phyloP scores from a whole-genome alignment of 192 early-diverging fungal genomes.

The Coemansia sp. region DNA sequence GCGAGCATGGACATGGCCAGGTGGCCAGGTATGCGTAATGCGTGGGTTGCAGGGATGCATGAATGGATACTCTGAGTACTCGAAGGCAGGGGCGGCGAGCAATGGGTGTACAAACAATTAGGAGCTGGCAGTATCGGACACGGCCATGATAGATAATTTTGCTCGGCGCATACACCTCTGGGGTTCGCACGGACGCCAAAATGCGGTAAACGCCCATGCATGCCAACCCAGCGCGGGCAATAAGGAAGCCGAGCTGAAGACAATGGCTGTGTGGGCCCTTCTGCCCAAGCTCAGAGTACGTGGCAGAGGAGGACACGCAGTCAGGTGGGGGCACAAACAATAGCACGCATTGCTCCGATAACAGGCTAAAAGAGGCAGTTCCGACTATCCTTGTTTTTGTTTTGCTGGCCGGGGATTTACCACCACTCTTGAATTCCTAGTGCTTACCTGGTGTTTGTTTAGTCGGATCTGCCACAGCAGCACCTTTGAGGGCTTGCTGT shows the following conservation, averaged over 20 bases:
- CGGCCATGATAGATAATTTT: not conserved
- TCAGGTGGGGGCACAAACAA: not conserved
- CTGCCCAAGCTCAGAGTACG: not conserved
- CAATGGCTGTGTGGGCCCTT: not conserved
- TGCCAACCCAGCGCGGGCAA: not conserved
- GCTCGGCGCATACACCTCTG: not conserved
- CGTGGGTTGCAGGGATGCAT: not conserved
- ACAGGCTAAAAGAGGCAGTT: not conserved
- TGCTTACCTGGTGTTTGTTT: not conserved
- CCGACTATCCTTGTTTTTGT: slow-evolving; percentile 2
- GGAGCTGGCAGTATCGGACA: not conserved
- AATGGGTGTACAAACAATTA: not conserved
- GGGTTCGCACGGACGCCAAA: slow-evolving; percentile 3
- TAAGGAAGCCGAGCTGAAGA: not conserved
- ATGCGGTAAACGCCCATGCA: not conserved
- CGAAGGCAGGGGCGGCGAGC: not conserved
- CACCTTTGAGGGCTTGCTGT: not conserved
- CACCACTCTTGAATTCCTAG: not conserved
- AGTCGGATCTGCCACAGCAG: not conserved
- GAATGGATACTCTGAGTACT: not conserved
- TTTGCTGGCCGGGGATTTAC: slow-evolving; percentile 3
- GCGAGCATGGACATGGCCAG: no score
- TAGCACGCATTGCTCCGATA: not conserved
- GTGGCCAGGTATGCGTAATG: not conserved
- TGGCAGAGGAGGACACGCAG: not conserved